Percentiles rank a stretch among this genome's conserved stretches.
These are phyloP conservation scores for Saccharomycopsis sp. DNA, from an alignment of 805 yeast genomes.

Conservation along the genomic window DNA sequence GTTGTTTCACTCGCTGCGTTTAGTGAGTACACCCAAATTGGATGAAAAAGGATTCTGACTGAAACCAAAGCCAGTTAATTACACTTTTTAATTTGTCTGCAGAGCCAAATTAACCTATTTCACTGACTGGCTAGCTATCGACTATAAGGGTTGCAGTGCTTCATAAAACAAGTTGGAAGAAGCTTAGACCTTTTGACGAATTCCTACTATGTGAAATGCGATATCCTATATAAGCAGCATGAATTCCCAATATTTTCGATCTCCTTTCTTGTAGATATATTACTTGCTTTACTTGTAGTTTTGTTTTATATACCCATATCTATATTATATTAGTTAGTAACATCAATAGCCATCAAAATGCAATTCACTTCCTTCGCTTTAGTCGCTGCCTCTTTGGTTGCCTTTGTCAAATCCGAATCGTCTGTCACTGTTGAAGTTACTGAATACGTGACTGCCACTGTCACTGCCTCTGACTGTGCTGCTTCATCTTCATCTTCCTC, in stretches of 20 bases:
- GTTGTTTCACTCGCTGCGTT: not conserved
- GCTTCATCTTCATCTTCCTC: constrained; percentile 7
- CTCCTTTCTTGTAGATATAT: not conserved
- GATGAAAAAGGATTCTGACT: not conserved
- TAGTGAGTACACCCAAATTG: not conserved
- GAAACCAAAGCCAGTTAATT: no score
- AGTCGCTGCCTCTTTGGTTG: constrained; percentile 24
- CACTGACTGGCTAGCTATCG: not conserved
- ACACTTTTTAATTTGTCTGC: no score
- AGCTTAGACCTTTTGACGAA: not conserved
- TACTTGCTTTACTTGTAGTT: not conserved
- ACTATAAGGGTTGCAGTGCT: not conserved
- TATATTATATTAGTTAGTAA: not conserved
- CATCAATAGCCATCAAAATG: constrained; percentile 22
- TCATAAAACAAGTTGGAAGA: not conserved
- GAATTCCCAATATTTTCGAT: not conserved
- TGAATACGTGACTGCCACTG: constrained; percentile 9
- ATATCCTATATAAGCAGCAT: not conserved
- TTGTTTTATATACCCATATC: not conserved
- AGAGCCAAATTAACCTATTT: not conserved
- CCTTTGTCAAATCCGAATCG: constrained; percentile 24
- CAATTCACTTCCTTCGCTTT: constrained; percentile 29
- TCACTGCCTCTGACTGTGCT: constrained; percentile 10
- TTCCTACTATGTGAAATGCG: not conserved
- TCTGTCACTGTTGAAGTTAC: constrained; percentile 16